Evolutionary conservation across 352 stramenopile species (phyloP).

Genomic region (Pythium aquatile): DNA sequence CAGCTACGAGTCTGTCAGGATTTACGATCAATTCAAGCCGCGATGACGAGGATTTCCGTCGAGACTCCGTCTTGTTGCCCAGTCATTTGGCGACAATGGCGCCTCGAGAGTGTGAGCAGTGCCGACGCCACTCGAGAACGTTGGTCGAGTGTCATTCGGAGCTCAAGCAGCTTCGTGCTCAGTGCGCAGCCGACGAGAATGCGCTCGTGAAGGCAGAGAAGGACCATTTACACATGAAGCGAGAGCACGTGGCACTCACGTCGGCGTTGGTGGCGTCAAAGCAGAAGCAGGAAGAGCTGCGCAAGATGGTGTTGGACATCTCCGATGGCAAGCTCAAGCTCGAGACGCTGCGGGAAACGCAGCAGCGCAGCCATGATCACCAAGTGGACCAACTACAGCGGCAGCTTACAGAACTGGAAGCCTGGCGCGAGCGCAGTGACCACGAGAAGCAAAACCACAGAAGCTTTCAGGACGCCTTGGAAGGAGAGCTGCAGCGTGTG

Average conservation of each 20-base stretch:
- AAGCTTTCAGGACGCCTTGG: slow-evolving; percentile 5
- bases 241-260: slow-evolving; percentile 45
- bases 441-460: background rate
- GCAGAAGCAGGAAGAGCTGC: slow-evolving; percentile 57
- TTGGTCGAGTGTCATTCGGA: slow-evolving; percentile 50
- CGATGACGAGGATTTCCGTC: slow-evolving; percentile 22
- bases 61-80: slow-evolving; percentile 19
- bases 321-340: slow-evolving; percentile 55
- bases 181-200: slow-evolving; percentile 41
- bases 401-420: slow-evolving; percentile 34
- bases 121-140: slow-evolving; percentile 31
- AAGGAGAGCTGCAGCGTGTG: slow-evolving; percentile 5
- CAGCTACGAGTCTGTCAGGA: slow-evolving; percentile 1
- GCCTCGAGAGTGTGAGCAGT: slow-evolving; percentile 35
- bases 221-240: slow-evolving; percentile 36
- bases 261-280: slow-evolving; percentile 43
- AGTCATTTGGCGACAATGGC: slow-evolving; percentile 13
- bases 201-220: slow-evolving; percentile 46
- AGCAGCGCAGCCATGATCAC: slow-evolving; percentile 33
- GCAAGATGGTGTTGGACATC: slow-evolving; percentile 40
- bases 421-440: slow-evolving; percentile 14
- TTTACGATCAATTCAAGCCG: slow-evolving; percentile 45
- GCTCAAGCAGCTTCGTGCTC: slow-evolving; percentile 42
- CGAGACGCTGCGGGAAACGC: slow-evolving; percentile 38
- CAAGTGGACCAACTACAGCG: slow-evolving; percentile 33